phyloP scores from a whole-genome alignment of 73 alveolate genomes.

The Paramecium octaurelia region DNA sequence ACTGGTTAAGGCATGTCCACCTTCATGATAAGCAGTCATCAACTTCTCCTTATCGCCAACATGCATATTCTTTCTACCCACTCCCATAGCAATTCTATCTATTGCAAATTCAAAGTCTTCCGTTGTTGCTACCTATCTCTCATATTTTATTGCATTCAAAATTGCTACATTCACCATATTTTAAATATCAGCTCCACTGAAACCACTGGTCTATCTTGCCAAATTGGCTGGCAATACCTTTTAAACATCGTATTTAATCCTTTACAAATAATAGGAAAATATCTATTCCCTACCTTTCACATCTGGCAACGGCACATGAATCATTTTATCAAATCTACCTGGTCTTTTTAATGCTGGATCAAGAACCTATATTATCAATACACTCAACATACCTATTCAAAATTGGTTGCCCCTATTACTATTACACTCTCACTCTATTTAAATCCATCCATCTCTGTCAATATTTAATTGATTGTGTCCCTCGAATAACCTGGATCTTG shows the following conservation, averaged over 20 bases:
- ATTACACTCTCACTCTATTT: slow-evolving; percentile 79
- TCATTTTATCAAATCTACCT: slow-evolving; percentile 89
- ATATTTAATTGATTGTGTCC: slow-evolving; percentile 82
- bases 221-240: slow-evolving; percentile 62
- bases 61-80: slow-evolving; percentile 74
- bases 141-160: slow-evolving; percentile 74
- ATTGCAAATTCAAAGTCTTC: slow-evolving; percentile 82
- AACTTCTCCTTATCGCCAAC: slow-evolving; percentile 78
- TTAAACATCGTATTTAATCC: slow-evolving; percentile 58
- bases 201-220: slow-evolving; percentile 79
- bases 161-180: slow-evolving; percentile 84
- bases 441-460: slow-evolving; percentile 95
- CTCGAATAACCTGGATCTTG: slow-evolving; percentile 76
- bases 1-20: slow-evolving; percentile 84
- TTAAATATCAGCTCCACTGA: slow-evolving; percentile 88
- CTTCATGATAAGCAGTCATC: slow-evolving; percentile 86
- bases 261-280: slow-evolving; percentile 68
- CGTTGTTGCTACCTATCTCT: slow-evolving; percentile 64
- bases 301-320: slow-evolving; percentile 89
- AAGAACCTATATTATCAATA: not conserved
- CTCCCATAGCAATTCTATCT: slow-evolving; percentile 88
- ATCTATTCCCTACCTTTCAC: slow-evolving; percentile 85
- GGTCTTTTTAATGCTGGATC: slow-evolving; percentile 93
- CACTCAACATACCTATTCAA: slow-evolving; percentile 65
- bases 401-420: slow-evolving; percentile 93